Evolutionary conservation across 768 basidiomycete genomes (phyloP), one percentile per base, ranked within the genome.

Genomic region (Phlebiopsis gigantea): DNA sequence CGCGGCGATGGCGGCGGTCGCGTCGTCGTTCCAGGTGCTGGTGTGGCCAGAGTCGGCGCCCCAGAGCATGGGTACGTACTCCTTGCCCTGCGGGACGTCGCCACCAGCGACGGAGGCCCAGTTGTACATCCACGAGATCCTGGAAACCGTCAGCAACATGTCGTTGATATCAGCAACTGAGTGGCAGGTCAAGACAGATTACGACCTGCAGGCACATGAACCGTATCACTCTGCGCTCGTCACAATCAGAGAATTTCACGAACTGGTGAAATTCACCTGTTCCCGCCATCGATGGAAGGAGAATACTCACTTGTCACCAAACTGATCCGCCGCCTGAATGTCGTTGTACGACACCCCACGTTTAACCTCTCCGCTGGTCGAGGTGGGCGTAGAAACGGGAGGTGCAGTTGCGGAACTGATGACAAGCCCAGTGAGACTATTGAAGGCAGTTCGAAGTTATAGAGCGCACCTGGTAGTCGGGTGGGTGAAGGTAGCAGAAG

Each of bases 261-360:
- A n/a, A n/a, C n/a, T n/a, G n/a, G n/a, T n/a, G n/a, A n/a, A n/a
- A n/a, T n/a, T n/a, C n/a, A n/a, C n/a, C n/a, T 39, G 34, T 17
- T 39, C 17, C 34, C 34, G 12, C 12, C 34, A 17, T 39, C 17
- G 34, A 9, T 39, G 17, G 34, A 39, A 12, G 34, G 8, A 9
- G 31, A 17, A 17, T 39, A 34, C 53, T 58, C 43, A 69, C 66
- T 47, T 47, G 53, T 31, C 39, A 52, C 39, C 63, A 58, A 68
- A 68, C 44, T 54, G 19, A 30, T 54, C 58, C n/a, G 65, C 63
- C 43, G 63, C 49, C 4, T 44, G 26, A 12, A 49, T 59, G 47
- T 66, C 61, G 55, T 69, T 69, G 65, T 62, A 69, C n/a, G 65
- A 62, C 21, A 69, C 58, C 39, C 68, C 68, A 50, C 65, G 65